phyloP scores from a whole-genome alignment of 2,329 filamentous ascomycete species.

The Penicillium italicum region DNA sequence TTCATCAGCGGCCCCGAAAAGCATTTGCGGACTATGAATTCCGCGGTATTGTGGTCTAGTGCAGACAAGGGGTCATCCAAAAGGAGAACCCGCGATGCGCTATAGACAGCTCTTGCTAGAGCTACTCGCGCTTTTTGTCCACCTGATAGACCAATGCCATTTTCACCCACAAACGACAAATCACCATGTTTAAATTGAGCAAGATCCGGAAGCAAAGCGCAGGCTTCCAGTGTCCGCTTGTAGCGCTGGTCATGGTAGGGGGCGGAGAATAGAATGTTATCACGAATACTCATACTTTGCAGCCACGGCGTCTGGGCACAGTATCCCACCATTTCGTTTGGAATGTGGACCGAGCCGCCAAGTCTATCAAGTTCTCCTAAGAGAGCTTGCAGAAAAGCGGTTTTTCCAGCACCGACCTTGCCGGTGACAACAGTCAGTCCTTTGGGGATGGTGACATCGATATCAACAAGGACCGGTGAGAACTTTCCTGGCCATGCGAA shows the following conservation, averaged over 20 bases:
- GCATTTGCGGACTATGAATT: conserved; percentile 57
- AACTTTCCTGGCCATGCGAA: conserved; percentile 75
- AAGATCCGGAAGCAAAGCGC: conserved; percentile 60
- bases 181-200: conserved; percentile 62
- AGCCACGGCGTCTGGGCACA: conserved; percentile 66
- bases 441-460: conserved; percentile 53
- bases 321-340: conserved; percentile 59
- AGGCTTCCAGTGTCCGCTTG: conserved; percentile 64
- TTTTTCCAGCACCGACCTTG: conserved; percentile 63
- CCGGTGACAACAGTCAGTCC: conserved; percentile 61
- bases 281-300: conserved; percentile 65
- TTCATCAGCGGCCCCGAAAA: conserved; percentile 54
- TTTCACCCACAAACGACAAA: conserved; percentile 59
- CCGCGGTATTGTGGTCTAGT: conserved; percentile 62
- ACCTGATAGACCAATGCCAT: conserved; percentile 59
- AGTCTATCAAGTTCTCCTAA: conserved; percentile 58
- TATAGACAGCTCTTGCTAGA: conserved; percentile 60
- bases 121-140: conserved; percentile 60
- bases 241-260: conserved; percentile 67
- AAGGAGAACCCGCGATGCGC: conserved; percentile 51
- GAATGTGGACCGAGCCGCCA: conserved; percentile 49
- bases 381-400: conserved; percentile 57
- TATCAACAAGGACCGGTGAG: conserved; percentile 52
- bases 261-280: conserved; percentile 64
- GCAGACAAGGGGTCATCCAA: conserved; percentile 60